phyloP scores from a whole-genome alignment of 2,329 filamentous ascomycete species.

The Fusarium sp. region DNA sequence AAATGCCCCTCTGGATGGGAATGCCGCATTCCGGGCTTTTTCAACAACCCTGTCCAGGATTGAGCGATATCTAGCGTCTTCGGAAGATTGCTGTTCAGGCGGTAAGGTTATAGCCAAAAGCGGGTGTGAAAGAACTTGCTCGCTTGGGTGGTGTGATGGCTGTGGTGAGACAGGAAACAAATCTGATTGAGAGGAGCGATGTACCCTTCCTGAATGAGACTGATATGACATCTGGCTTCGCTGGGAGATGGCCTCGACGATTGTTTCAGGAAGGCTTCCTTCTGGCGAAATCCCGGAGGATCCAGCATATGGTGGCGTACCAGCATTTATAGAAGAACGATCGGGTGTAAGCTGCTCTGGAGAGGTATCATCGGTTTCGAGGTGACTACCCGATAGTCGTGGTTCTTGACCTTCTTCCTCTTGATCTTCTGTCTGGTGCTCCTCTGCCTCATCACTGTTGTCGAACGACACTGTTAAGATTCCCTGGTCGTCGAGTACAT shows the following conservation, averaged over 20 bases:
- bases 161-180: neutral
- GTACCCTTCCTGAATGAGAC: neutral
- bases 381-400: neutral
- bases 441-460: neutral
- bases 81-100: neutral
- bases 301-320: neutral
- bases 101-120: neutral
- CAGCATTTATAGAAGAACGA: neutral
- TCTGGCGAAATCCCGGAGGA: neutral
- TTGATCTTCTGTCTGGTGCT: neutral
- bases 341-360: neutral
- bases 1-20: neutral
- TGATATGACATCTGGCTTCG: conserved; percentile 11
- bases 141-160: neutral
- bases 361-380: neutral
- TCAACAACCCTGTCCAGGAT: neutral
- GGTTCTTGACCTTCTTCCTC: neutral
- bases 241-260: conserved; percentile 6
- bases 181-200: neutral
- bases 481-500: neutral
- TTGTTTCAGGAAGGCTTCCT: neutral
- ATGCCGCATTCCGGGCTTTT: neutral
- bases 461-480: neutral
- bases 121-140: neutral
- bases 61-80: neutral